Evolutionary conservation across 1,139 yeast genomes (phyloP), one percentile per base, ranked within the genome.

Genomic region (Saccharomyces uvarum): DNA sequence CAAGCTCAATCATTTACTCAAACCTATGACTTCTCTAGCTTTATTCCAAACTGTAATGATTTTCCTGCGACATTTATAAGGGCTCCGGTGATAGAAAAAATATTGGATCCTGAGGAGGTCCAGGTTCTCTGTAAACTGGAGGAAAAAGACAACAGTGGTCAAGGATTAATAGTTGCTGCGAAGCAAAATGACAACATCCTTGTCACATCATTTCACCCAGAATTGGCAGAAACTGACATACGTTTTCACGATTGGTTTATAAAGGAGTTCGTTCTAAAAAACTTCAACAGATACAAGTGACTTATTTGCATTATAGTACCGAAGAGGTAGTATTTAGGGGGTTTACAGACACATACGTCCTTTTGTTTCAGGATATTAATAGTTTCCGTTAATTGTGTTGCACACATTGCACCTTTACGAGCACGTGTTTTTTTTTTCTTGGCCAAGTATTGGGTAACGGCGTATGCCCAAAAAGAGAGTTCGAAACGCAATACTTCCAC

Each of bases 191-290:
- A 86, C 0, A 76, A 76, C 51, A 74, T 80, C 42, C 69, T 87
- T 52, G 95, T 91, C 1, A 87, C 93, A 0, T 82, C 90, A 1
- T 87, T 88, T 70, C 96, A 87, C 67, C 96, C 95, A 0, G 95
- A 87, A 67, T 74, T 87, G 44, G 74, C 86, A 1, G 64, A 60
- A 29, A 69, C 67, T 9, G 89, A 85, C 61, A 63, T 68, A 48
- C 71, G 86, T 42, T 81, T 87, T 64, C 96, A 87, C 67, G 76
- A 79, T 63, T 87, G 90, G 88, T 87, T 85, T 68, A 64, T 86
- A 49, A 76, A 77, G 16, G 19, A 32, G 48, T n/a, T 16, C 21
- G 24, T 27, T 26, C 31, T 29, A 38, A 44, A 29, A 4, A n/a
- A 14, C 3, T 33, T 33, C 16, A 14, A 33, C 16, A 33, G n/a